Evolutionary conservation across 192 early-diverging fungal genomes (phyloP).

Genomic region (Coemansia sp.): DNA sequence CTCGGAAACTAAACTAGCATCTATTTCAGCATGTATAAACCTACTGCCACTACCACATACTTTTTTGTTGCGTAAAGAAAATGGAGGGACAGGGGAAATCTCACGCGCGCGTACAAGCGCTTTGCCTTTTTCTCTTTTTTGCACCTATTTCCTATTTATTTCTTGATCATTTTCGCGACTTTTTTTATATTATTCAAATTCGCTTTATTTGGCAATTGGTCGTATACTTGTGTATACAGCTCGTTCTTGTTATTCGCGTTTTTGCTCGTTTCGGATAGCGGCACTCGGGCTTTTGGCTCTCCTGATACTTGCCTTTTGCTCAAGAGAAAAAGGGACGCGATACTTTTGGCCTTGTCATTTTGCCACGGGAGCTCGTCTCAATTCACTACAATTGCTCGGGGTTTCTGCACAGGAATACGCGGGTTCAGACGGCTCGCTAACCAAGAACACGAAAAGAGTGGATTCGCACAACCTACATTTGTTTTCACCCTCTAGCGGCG

Average conservation of each 20-base stretch:
- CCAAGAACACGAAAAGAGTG: not conserved
- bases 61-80: slow-evolving; percentile 1
- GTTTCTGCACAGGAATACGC: not conserved
- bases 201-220: not conserved
- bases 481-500: not conserved
- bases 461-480: not conserved
- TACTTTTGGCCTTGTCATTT: not conserved
- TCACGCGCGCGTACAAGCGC: slow-evolving; percentile 3
- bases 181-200: not conserved
- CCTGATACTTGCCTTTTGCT: no score
- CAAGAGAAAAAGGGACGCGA: not conserved
- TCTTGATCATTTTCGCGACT: slow-evolving; percentile 9
- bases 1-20: slow-evolving; percentile 2
- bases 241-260: slow-evolving; percentile 1
- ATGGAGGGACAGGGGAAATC: not conserved
- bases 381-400: not conserved
- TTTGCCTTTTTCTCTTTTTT: not conserved
- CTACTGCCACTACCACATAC: not conserved
- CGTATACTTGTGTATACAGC: not conserved
- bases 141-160: slow-evolving; percentile 6
- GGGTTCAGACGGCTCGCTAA: not conserved
- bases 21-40: not conserved
- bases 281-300: no score
- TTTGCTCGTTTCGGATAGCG: not conserved
- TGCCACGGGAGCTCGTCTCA: not conserved